Base-by-base conservation (phyloP, 176 grass and related monocot species). In the Stipa capillata region DNA sequence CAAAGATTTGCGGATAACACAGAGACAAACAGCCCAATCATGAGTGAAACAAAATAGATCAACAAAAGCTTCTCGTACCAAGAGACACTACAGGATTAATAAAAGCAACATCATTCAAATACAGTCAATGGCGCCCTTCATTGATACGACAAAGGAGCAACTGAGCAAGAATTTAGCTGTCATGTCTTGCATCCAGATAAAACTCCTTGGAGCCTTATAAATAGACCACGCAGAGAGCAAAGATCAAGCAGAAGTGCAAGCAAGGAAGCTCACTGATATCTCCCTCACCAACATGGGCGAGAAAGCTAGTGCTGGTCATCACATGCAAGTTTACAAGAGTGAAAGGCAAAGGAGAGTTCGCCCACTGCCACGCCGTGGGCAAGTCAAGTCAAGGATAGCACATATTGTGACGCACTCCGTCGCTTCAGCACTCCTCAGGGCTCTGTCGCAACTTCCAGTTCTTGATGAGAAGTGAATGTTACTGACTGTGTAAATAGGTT, bases 321-420 rank as follows among this genome's bases (percentile, higher is more conserved):
- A 78, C 82, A 53, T 69, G 51, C 17, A 28, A 72, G 79, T 69
- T 41, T 83, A 76, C 69, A 80, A 80, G 55, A 57, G 72, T 20
- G 53, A 82, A 37, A 92, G 48, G 47, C 72, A 23, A 64, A 74
- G 53, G 11, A 36, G 68, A 68, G 27, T 44, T 15, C 69, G 70
- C 5, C 70, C 48, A 0, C n/a, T 66, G 35, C 90, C 86, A 27
- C 57, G 70, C 8, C 79, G 83, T 13, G 86, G 90, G 20, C 83
- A 92, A 4, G 76, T 89, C 7, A 92, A 92, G 79, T 42, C 42
- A 49, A 86, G 84, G 83, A 92, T 92, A 14, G 86, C 63, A 4
- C 79, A 74, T 62, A 77, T 85, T 35, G 70, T 78, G 53, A 35
- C 53, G 54, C 83, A 76, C 53, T 59, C 83, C n/a, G 65, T 89